Percentiles rank a stretch among this genome's conserved stretches.
Evolutionary conservation across 352 stramenopile species (phyloP).

Genomic region (Pythium monospermum): DNA sequence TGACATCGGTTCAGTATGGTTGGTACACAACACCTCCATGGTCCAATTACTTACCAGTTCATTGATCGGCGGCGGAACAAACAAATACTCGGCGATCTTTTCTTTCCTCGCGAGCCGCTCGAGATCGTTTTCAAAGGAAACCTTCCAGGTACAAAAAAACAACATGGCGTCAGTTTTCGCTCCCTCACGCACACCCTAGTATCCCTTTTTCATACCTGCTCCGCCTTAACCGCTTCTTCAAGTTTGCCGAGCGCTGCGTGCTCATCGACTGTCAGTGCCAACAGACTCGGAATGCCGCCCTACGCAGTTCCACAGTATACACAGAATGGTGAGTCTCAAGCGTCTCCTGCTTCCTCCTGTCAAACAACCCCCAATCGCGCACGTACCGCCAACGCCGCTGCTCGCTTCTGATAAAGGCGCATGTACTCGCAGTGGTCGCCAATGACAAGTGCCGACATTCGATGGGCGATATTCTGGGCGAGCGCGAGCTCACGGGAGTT

Average conservation of each 20-base stretch:
- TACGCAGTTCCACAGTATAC: too few species aligned
- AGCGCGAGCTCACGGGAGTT: slow-evolving; percentile 13
- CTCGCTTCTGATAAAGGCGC: slow-evolving; percentile 36
- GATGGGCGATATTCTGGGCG: slow-evolving; percentile 28
- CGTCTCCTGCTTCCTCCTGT: too few species aligned
- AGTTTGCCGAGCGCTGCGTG: slow-evolving; percentile 30
- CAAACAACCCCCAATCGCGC: too few species aligned
- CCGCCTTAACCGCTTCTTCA: slow-evolving; percentile 24
- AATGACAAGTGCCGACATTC: slow-evolving; percentile 45
- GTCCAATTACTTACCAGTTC: slow-evolving; percentile 4
- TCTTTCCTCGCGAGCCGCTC: slow-evolving; percentile 19
- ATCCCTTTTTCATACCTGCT: slow-evolving; percentile 27
- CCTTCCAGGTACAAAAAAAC: neutral
- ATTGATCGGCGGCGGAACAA: slow-evolving; percentile 9
- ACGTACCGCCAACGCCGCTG: slow-evolving; percentile 37
- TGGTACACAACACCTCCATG: neutral
- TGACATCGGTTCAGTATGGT: too few species aligned
- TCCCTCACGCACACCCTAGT: neutral
- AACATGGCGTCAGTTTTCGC: neutral
- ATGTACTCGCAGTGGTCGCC: slow-evolving; percentile 49
- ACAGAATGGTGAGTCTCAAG: too few species aligned
- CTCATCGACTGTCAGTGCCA: slow-evolving; percentile 48
- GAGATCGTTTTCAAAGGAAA: slow-evolving; percentile 14
- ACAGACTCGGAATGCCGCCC: slow-evolving; percentile 46
- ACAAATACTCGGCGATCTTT: slow-evolving; percentile 11